These are phyloP conservation scores for Aureoboletus auriporus DNA, from an alignment of 768 basidiomycete genomes.

Conservation along the genomic window DNA sequence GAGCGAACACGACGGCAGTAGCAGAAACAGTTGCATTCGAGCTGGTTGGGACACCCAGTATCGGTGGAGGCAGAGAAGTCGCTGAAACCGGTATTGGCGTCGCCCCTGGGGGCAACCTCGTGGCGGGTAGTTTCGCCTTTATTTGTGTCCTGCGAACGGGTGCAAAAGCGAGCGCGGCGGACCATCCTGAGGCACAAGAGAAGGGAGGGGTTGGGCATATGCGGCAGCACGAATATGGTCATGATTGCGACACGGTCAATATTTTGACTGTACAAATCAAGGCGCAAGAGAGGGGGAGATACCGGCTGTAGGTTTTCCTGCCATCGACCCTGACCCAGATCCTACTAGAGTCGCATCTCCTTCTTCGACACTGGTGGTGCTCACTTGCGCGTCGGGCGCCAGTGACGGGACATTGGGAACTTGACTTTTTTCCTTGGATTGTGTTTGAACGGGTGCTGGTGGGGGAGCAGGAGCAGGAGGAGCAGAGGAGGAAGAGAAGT, in stretches of 20 bases:
- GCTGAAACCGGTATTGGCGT: slow-evolving; percentile 45
- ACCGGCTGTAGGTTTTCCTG: slow-evolving; percentile 53
- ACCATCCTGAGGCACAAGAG: slow-evolving; percentile 60
- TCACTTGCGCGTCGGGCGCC: slow-evolving; percentile 23
- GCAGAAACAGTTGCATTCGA: slow-evolving; percentile 37
- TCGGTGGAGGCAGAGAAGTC: slow-evolving; percentile 25
- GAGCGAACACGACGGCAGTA: slow-evolving; percentile 68
- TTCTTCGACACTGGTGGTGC: slow-evolving; percentile 24
- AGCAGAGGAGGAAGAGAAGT: slow-evolving; percentile 38
- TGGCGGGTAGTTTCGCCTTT: slow-evolving; percentile 54
- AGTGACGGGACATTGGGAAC: slow-evolving; percentile 16
- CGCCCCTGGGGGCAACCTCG: slow-evolving; percentile 44
- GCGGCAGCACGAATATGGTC: slow-evolving; percentile 21
- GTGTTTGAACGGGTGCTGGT: slow-evolving; percentile 16
- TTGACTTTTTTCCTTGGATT: slow-evolving; percentile 16
- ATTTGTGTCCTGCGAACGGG: slow-evolving; percentile 63
- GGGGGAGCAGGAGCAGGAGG: slow-evolving; percentile 22
- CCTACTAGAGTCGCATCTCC: slow-evolving; percentile 19
- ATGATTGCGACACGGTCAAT: slow-evolving; percentile 36
- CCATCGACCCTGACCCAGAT: slow-evolving; percentile 30
- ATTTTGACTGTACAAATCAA: slow-evolving; percentile 31
- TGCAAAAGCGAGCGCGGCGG: slow-evolving; percentile 84
- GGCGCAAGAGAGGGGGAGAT: slow-evolving; percentile 45
- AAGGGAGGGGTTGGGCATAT: neutral
- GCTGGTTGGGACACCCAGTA: slow-evolving; percentile 28